phyloP scores from a whole-genome alignment of 805 yeast genomes.

The Alloascoidea africana region DNA sequence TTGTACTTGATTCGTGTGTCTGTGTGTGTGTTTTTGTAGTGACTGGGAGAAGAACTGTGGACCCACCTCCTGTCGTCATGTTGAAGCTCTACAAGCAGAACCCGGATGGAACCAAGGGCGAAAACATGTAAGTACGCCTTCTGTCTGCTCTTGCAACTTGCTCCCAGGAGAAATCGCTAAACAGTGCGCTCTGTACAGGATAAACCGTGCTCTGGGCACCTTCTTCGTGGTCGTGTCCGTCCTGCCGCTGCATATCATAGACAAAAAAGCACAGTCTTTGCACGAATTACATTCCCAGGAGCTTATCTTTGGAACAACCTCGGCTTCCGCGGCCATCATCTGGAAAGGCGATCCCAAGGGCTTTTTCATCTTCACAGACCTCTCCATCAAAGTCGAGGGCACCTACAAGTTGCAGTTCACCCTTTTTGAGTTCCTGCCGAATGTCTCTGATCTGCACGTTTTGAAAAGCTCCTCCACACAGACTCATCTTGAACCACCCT shows the following conservation, averaged over 20 bases:
- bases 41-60: neutral
- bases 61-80: neutral
- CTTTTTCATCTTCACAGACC: conserved; percentile 17
- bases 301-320: neutral
- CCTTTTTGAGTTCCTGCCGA: conserved; percentile 13
- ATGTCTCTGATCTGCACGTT: conserved; percentile 1
- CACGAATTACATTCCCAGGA: neutral
- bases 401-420: conserved; percentile 14
- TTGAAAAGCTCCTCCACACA: neutral
- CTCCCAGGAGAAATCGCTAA: neutral
- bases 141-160: too few relatives aligned
- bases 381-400: conserved; percentile 19
- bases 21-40: neutral
- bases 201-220: neutral
- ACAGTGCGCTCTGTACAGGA: neutral
- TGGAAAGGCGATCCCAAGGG: neutral
- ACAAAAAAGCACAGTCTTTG: neutral
- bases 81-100: neutral
- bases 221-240: neutral
- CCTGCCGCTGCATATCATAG: neutral
- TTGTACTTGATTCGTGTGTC: too few relatives aligned
- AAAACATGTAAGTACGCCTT: neutral
- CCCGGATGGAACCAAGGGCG: neutral
- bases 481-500: neutral
- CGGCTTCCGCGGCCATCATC: neutral